Percentiles rank a stretch among this genome's conserved stretches.
Evolutionary conservation across 805 yeast species (phyloP).

Genomic region (Zygosaccharomyces pseudorouxii): DNA sequence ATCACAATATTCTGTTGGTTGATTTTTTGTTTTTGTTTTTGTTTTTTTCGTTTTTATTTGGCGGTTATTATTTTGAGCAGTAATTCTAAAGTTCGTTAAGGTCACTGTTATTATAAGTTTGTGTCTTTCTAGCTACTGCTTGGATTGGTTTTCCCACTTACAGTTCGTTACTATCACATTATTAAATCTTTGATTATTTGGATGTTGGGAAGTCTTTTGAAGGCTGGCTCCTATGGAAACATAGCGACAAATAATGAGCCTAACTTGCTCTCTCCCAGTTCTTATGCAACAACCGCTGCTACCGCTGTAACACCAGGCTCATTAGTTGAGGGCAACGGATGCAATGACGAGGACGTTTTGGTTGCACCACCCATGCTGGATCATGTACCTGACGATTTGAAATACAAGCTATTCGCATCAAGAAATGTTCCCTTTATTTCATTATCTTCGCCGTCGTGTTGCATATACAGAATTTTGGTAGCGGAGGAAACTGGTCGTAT

Average conservation of each 20-base stretch:
- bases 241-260: not conserved
- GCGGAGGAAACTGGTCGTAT: conserved; percentile 39
- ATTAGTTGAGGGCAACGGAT: not conserved
- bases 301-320: not conserved
- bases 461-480: conserved; percentile 34
- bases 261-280: not conserved
- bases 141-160: not conserved
- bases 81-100: too few species aligned
- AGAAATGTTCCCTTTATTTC: conserved; percentile 17
- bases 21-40: too few species aligned
- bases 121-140: too few species aligned
- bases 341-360: not conserved
- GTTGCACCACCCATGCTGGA: conserved; percentile 22
- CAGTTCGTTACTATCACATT: not conserved
- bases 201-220: conserved; percentile 18
- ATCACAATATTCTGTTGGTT: not conserved
- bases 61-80: too few species aligned
- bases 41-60: not conserved
- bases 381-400: conserved; percentile 29
- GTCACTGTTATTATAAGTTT: too few species aligned
- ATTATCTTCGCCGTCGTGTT: conserved; percentile 4
- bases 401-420: conserved; percentile 28
- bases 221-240: conserved; percentile 12
- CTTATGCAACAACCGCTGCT: not conserved
- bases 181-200: not conserved